Base-by-base conservation (phyloP, 148 eudicot species). In the Nepenthes gracilis region DNA sequence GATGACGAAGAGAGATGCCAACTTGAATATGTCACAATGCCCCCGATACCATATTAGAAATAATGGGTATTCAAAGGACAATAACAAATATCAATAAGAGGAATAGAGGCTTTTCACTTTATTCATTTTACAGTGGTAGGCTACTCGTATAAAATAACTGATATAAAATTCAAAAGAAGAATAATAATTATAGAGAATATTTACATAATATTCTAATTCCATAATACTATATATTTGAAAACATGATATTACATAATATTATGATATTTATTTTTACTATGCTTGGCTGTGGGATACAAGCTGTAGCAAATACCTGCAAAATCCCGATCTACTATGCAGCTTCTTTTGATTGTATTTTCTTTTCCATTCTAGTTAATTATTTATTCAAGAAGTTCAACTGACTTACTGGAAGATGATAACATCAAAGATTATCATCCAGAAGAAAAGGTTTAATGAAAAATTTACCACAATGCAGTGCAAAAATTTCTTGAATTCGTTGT, bases 261-360 rank as follows among this genome's bases (percentile, higher is more conserved):
- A 23, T 23, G 23, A 23, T 23, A 23, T 23, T 23, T 23, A 23
- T 11, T 5, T 45, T 45, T 5, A 54, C 1, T 2, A 23, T 23
- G 0, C 23, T 23, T 23, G 23, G 23, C 23, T 23, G 0, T 62
- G 2, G 88, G 91, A 47, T 93, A 93, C 2, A 95, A 88, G 64
- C 86, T 86, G 56, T 81, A 67, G 71, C 96, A 88, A 51, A 88
- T 49, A 72, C 88, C 98, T 2, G 85, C 86, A 68, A 92, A 92
- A 80, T 92, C 98, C 10, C 82, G 82, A 64, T 88, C 98, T 14
- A 73, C 88, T 1, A 87, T 92, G 68, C 94, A 92, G 67, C 98
- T 88, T 50, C 89, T 96, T 72, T 77, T 80, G 63, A 92, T 62
- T 57, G 96, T 84, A 7, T 73, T 88, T 95, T 87, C 82, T 58